These are phyloP conservation scores for Mucor piriformis DNA, from an alignment of 371 early-diverging fungal genomes.

Conservation along the genomic window DNA sequence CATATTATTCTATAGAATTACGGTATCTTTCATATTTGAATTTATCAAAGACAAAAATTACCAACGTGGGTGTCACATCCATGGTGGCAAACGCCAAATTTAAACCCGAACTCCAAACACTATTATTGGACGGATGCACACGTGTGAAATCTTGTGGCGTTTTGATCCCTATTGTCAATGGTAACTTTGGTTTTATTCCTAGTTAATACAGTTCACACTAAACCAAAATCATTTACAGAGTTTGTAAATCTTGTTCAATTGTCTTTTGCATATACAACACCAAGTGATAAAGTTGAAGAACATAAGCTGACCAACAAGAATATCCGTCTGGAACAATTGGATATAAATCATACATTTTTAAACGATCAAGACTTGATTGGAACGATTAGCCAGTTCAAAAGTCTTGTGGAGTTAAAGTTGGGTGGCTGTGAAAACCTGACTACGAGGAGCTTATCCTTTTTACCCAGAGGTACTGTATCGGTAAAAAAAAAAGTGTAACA, in stretches of 20 bases:
- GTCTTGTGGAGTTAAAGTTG: constrained; percentile 34
- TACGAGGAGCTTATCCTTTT: constrained; percentile 25
- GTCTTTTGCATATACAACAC: constrained; percentile 28
- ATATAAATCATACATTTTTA: constrained; percentile 33
- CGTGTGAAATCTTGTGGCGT: constrained; percentile 21
- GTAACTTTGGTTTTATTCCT: constrained; percentile 18
- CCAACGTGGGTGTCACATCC: constrained; percentile 28
- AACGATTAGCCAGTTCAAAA: constrained; percentile 20
- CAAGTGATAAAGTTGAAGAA: neutral
- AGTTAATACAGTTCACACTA: neutral
- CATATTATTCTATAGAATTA: constrained; percentile 21
- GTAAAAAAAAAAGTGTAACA: neutral
- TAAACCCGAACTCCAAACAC: constrained; percentile 16
- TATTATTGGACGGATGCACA: constrained; percentile 37
- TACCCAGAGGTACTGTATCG: constrained; percentile 31
- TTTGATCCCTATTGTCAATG: constrained; percentile 22
- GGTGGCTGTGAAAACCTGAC: constrained; percentile 33
- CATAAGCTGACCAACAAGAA: neutral
- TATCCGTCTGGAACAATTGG: constrained; percentile 23
- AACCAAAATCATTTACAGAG: constrained; percentile 1
- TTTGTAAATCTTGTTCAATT: constrained; percentile 30
- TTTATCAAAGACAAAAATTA: constrained; percentile 45
- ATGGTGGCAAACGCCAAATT: constrained; percentile 24
- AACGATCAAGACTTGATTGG: constrained; percentile 33
- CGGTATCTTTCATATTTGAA: constrained; percentile 29